Percentiles rank a stretch among this genome's conserved stretches.
Evolutionary conservation across 176 grass and related monocot genomes (phyloP).

Genomic region (Raddia guianensis): DNA sequence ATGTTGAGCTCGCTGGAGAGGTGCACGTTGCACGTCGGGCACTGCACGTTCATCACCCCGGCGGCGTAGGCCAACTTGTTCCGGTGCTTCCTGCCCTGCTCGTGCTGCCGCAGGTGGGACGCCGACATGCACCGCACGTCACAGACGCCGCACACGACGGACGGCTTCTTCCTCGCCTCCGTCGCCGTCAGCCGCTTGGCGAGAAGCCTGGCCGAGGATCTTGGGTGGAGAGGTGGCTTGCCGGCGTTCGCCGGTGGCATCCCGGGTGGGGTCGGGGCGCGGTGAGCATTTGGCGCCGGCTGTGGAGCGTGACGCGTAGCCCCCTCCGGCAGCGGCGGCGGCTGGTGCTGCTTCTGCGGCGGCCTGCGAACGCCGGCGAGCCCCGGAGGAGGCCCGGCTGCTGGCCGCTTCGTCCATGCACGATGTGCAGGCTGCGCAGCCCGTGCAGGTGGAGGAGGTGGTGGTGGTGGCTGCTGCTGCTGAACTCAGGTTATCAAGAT

Average conservation of each 20-base stretch:
- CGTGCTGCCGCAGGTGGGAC: slow-evolving; percentile 44
- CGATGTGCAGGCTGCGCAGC: background rate
- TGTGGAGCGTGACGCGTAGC: background rate
- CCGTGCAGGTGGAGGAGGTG: background rate
- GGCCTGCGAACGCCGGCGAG: slow-evolving; percentile 1
- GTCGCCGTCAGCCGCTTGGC: background rate
- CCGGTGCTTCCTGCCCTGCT: slow-evolving; percentile 48
- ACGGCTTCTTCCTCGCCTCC: background rate
- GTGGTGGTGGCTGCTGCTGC: background rate
- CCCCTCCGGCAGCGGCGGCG: background rate
- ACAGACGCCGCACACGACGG: slow-evolving; percentile 32
- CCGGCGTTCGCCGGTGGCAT: background rate
- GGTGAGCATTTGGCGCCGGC: background rate
- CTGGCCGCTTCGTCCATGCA: slow-evolving; percentile 2
- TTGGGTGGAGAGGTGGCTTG: background rate
- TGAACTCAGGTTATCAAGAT: too few species aligned
- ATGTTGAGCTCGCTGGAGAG: slow-evolving; percentile 42
- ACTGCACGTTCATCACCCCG: slow-evolving; percentile 44
- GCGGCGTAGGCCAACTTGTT: slow-evolving; percentile 40
- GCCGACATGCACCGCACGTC: slow-evolving; percentile 42
- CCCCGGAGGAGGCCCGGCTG: slow-evolving; percentile 13
- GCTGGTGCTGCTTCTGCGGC: slow-evolving; percentile 5
- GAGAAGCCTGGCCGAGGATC: background rate
- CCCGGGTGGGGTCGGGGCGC: background rate
- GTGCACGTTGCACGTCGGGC: slow-evolving; percentile 44